A percentile compares a stretch with the other conserved stretches of the same genome.
Evolutionary conservation across 352 stramenopile species (phyloP).

Genomic region (Phytopythium oedochilum): DNA sequence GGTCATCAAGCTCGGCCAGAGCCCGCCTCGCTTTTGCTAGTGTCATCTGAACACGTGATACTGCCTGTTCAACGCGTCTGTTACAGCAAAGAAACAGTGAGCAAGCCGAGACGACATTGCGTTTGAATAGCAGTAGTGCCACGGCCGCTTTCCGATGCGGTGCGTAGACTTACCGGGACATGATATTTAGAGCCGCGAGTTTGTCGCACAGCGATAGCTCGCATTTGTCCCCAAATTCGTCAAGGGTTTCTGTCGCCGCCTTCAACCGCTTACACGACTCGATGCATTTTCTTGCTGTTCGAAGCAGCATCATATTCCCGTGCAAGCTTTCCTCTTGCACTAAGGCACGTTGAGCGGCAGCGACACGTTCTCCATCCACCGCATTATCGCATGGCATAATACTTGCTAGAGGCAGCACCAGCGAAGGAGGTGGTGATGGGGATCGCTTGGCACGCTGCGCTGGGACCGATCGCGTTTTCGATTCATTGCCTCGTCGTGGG

Average conservation of each 20-base stretch:
- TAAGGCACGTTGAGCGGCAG: slow-evolving; percentile 20
- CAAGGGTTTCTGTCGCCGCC: no score
- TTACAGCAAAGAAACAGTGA: neutral
- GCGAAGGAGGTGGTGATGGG: slow-evolving; percentile 14
- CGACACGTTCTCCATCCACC: slow-evolving; percentile 32
- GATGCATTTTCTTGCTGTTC: neutral
- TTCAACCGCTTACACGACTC: neutral
- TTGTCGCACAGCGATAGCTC: neutral
- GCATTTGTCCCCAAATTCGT: neutral
- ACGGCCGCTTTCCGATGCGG: neutral
- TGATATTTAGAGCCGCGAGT: neutral
- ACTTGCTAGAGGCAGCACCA: slow-evolving; percentile 38
- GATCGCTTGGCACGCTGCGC: neutral
- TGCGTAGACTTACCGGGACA: neutral
- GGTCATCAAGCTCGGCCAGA: neutral
- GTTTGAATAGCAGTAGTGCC: neutral
- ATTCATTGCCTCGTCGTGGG: neutral
- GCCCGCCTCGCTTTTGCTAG: neutral
- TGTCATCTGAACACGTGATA: neutral
- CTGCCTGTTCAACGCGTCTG: neutral
- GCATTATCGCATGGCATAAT: slow-evolving; percentile 46
- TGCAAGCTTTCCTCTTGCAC: slow-evolving; percentile 49
- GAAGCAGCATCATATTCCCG: slow-evolving; percentile 8
- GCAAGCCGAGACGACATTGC: neutral
- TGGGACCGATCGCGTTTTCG: neutral